Percentiles rank a stretch among this genome's conserved stretches.
Evolutionary conservation across 768 basidiomycete genomes (phyloP).

Genomic region (Rossbeevera mucosa): DNA sequence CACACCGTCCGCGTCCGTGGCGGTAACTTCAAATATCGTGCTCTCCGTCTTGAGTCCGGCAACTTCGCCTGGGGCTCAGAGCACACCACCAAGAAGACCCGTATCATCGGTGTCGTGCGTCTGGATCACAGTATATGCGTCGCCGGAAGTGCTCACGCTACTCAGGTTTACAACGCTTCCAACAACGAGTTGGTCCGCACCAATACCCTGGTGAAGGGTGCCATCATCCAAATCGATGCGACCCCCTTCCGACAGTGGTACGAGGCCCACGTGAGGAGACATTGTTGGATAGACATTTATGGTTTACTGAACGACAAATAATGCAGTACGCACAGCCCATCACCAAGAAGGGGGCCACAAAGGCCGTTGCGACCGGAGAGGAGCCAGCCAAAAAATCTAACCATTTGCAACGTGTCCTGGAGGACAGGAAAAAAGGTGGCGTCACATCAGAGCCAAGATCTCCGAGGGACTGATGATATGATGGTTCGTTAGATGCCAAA

Average conservation of each 20-base stretch:
- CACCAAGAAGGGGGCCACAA: constrained; percentile 73
- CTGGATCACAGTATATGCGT: not conserved
- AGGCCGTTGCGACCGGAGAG: constrained; percentile 44
- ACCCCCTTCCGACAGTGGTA: constrained; percentile 99
- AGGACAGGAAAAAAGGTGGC: constrained; percentile 88
- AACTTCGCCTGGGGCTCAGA: constrained; percentile 99
- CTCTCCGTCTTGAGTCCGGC: constrained; percentile 91
- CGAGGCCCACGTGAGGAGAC: constrained; percentile 82
- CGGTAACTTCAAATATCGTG: constrained; percentile 92
- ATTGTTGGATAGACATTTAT: not conserved
- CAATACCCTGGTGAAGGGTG: constrained; percentile 96
- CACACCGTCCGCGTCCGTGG: constrained; percentile 95
- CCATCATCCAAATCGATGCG: constrained; percentile 96
- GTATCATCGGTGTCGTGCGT: constrained; percentile 92
- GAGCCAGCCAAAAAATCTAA: constrained; percentile 80
- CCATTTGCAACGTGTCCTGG: constrained; percentile 82
- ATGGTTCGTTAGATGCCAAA: constrained; percentile 64
- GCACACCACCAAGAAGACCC: constrained; percentile 89
- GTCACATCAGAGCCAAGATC: constrained; percentile 3
- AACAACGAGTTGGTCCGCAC: constrained; percentile 99
- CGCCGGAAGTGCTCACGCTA: constrained; percentile 5
- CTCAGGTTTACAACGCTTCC: constrained; percentile 93
- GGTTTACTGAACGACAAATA: constrained; percentile 2
- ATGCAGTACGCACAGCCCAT: constrained; percentile 89
- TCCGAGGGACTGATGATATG: constrained; percentile 20